Conservation (phyloP, 2,329 filamentous ascomycete genomes). For the Colletotrichum falcatum region DNA sequence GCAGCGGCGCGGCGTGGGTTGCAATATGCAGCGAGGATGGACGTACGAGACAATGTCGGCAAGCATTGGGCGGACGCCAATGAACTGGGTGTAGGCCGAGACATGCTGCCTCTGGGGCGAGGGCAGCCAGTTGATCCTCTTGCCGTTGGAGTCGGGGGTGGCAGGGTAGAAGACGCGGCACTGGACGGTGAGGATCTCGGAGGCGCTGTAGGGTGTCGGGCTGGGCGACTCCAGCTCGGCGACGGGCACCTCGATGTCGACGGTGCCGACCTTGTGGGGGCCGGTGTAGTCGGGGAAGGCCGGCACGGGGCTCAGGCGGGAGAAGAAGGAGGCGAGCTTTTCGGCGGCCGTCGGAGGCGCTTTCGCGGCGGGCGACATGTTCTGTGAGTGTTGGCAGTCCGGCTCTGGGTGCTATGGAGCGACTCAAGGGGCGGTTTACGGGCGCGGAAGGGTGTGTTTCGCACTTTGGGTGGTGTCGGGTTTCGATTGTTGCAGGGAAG, state of each 20-base stretch:
- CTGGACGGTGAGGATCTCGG: conserved; percentile 76
- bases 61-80: conserved; percentile 72
- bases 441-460: not conserved
- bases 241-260: conserved; percentile 84
- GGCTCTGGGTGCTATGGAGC: not conserved
- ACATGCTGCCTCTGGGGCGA: conserved; percentile 80
- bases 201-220: conserved; percentile 63
- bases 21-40: no score
- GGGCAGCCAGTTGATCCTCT: conserved; percentile 80
- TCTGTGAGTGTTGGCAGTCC: not conserved
- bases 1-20: not conserved
- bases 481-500: not conserved
- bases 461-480: not conserved
- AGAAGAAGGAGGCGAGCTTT: conserved; percentile 62
- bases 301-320: conserved; percentile 75
- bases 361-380: conserved; percentile 33
- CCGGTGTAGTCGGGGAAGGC: conserved; percentile 81
- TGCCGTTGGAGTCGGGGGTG: conserved; percentile 61
- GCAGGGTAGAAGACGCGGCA: conserved; percentile 88
- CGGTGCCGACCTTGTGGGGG: conserved; percentile 81
- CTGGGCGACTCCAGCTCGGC: conserved; percentile 67
- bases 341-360: conserved; percentile 43
- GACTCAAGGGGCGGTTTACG: not conserved
- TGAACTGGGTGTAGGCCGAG: conserved; percentile 80
- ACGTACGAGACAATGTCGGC: conserved; percentile 72